Evolutionary conservation across 2,329 filamentous ascomycete species (phyloP), one percentile per base, ranked within the genome.

Genomic region (Diplodia mutila): DNA sequence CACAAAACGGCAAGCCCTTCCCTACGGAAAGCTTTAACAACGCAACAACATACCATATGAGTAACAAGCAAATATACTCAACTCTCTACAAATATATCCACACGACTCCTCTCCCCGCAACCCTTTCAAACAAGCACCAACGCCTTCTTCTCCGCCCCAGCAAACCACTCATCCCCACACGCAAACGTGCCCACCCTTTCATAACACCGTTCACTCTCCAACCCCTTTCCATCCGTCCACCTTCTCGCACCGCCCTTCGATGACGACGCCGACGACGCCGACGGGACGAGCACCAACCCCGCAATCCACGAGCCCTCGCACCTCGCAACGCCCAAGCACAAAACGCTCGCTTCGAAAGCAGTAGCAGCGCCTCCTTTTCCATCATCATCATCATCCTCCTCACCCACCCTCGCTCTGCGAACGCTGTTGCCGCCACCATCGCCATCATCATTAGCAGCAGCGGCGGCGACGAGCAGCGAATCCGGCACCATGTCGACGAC

Each of bases 181-280:
- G 75, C 69, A 68, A 78, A 77, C 5, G 73, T 74, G 18, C 75
- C 76, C 27, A 78, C 61, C 57, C 76, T 70, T 69, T 75, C 73
- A 68, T 69, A 75, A 11, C 18, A 21, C 2, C 29, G 4, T n/a
- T 9, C 21, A 3, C 11, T 29, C 1, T 21, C 18, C 27, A 7
- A 21, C 42, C 18, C 21, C n/a, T 25, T 49, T n/a, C 42, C 25
- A 4, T 7, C 11, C 67, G 57, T 0, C 53, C 18, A 18, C 65
- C 27, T 51, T 39, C 37, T 8, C 73, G 73, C 1, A 69, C 46
- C 42, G 3, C 42, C 18, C 42, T 46, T 46, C 42, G 7, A 21
- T 6, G 42, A 9, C 18, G 42, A 21, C 0, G 37, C 16, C 2
- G 37, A 42, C 7, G 39, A 46, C 16, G 39, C 8, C 7, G 42